Conservation (phyloP, 192 early-diverging fungal genomes). For the Jimgerdemannia flammicorona region DNA sequence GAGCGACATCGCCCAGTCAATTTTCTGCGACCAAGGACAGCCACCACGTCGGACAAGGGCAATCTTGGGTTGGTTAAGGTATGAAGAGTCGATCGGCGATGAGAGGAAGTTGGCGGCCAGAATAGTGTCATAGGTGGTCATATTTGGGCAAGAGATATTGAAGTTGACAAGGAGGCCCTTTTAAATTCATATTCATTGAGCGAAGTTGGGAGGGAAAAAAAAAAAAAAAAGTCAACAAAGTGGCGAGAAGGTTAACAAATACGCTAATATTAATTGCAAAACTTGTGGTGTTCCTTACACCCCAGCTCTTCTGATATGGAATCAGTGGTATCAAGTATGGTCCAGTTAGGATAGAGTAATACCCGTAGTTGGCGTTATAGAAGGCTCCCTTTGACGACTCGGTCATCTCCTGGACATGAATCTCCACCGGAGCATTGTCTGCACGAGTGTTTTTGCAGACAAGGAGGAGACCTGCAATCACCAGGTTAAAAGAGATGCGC, state of each 20-base stretch:
- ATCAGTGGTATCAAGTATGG: background rate
- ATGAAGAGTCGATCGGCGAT: background rate
- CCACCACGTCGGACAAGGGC: slow-evolving; percentile 17
- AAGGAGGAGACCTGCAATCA: too few species aligned
- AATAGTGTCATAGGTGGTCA: background rate
- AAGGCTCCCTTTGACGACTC: background rate
- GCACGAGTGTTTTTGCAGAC: too few species aligned
- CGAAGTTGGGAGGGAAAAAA: background rate
- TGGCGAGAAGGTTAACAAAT: too few species aligned
- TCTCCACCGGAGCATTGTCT: background rate
- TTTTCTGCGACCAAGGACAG: slow-evolving; percentile 22
- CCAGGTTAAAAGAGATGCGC: too few species aligned
- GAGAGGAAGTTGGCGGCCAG: background rate
- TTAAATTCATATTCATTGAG: background rate
- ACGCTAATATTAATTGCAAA: background rate
- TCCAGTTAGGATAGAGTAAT: background rate
- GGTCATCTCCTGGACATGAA: background rate
- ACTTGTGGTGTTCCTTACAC: background rate
- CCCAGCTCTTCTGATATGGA: background rate
- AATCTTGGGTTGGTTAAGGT: slow-evolving; percentile 8
- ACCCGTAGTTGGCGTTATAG: background rate
- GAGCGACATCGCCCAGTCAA: background rate
- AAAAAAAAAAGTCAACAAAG: background rate
- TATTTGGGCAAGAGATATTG: background rate
- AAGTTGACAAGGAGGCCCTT: background rate